These are phyloP conservation scores for Gnetum montanum DNA, from an alignment of 75 land plant genomes.

Conservation along the genomic window DNA sequence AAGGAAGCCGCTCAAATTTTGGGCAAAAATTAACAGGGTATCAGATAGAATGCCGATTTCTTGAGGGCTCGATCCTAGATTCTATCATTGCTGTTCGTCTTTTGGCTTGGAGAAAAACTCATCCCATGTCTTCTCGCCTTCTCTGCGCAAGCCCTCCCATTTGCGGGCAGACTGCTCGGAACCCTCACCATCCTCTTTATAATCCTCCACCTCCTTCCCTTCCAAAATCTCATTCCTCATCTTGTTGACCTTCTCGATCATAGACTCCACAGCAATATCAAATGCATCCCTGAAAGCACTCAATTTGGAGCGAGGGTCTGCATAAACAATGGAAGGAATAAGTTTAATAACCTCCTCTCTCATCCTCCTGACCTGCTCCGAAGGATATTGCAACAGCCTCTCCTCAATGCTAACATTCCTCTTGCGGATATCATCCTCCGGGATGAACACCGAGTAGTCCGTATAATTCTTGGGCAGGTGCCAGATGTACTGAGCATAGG, in stretches of 20 bases:
- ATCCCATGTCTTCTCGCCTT: constrained; percentile 69
- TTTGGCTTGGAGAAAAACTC: constrained; percentile 66
- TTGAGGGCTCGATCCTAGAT: too few species aligned
- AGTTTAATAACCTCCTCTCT: constrained; percentile 76
- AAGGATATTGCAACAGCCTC: constrained; percentile 35
- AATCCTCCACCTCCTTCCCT: constrained; percentile 33
- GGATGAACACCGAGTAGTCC: constrained; percentile 73
- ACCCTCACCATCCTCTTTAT: constrained; percentile 41
- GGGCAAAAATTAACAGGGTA: too few species aligned
- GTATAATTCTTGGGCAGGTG: constrained; percentile 72
- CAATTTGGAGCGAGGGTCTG: constrained; percentile 72
- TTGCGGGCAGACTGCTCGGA: constrained; percentile 22
- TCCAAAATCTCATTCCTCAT: constrained; percentile 42
- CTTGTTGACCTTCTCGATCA: constrained; percentile 48
- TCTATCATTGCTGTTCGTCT: too few species aligned
- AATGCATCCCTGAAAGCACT: constrained; percentile 76
- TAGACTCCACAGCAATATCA: constrained; percentile 80
- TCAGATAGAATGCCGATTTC: too few species aligned
- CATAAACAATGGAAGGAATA: constrained; percentile 79
- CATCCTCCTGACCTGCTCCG: constrained; percentile 55
- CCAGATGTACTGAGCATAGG: constrained; percentile 88
- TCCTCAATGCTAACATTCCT: constrained; percentile 73
- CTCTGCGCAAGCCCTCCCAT: constrained; percentile 46
- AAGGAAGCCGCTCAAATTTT: too few species aligned
- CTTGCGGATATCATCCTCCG: constrained; percentile 61